phyloP scores from a whole-genome alignment of 2,329 filamentous ascomycete species.

The Kalaharituber pfeilii region DNA sequence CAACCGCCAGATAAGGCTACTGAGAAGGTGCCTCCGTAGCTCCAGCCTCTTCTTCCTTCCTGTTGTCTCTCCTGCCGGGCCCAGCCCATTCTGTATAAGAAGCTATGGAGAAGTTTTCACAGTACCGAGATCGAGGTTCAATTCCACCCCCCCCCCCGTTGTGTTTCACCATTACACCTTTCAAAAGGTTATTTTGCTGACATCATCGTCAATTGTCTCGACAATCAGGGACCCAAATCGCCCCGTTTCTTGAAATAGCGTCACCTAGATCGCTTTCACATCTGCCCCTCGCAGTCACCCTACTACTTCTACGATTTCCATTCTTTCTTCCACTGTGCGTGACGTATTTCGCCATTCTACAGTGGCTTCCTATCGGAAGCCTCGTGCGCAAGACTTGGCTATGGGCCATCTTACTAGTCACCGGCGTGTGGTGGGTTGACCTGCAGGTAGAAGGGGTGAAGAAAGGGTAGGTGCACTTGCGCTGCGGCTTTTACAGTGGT shows the following conservation, averaged over 20 bases:
- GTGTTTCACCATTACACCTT: too few relatives aligned
- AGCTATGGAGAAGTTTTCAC: constrained; percentile 82
- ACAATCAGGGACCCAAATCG: constrained; percentile 90
- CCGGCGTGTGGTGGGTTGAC: constrained; percentile 96
- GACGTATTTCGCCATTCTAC: constrained; percentile 63
- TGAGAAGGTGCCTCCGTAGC: too few relatives aligned
- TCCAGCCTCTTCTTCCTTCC: too few relatives aligned
- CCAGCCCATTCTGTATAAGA: too few relatives aligned
- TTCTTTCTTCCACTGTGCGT: constrained; percentile 50
- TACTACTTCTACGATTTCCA: constrained; percentile 69
- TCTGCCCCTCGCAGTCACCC: constrained; percentile 44
- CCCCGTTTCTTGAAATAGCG: constrained; percentile 76
- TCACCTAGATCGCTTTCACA: constrained; percentile 41
- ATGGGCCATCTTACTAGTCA: constrained; percentile 73
- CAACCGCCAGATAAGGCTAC: too few relatives aligned
- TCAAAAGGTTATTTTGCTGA: constrained; percentile 15
- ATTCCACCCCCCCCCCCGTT: not conserved
- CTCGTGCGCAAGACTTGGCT: constrained; percentile 63
- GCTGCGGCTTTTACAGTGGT: not conserved
- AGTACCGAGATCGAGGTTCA: constrained; percentile 75
- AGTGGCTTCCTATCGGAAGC: constrained; percentile 57
- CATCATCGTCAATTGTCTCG: constrained; percentile 19
- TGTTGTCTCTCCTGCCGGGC: too few relatives aligned
- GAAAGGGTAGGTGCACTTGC: constrained; percentile 44
- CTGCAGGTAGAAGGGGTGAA: constrained; percentile 95